phyloP scores from a whole-genome alignment of 345 rosid species.

The Bruguiera parviflora region DNA sequence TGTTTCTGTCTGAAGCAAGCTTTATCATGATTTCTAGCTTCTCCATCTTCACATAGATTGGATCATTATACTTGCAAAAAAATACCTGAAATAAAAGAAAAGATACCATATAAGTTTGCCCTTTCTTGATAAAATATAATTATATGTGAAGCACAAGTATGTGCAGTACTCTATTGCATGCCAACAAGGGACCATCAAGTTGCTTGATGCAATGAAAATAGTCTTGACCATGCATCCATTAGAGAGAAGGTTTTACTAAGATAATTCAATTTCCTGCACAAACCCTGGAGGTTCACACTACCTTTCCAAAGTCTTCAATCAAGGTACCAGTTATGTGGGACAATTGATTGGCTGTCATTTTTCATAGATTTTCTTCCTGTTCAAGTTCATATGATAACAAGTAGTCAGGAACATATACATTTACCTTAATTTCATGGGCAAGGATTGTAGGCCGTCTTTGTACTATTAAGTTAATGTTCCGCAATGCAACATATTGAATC shows the following conservation, averaged over 20 bases:
- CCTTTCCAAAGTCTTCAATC: no score
- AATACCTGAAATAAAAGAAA: conserved; percentile 59
- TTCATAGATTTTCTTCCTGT: no score
- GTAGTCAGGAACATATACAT: conserved; percentile 15
- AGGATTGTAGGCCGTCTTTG: conserved; percentile 95
- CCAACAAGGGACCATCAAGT: no score
- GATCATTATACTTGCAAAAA: conserved; percentile 99
- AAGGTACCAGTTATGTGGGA: no score
- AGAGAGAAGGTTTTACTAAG: no score
- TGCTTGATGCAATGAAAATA: no score
- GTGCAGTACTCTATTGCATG: no score
- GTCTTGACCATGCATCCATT: no score
- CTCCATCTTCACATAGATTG: conserved; percentile 99
- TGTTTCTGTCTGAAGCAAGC: conserved; percentile 97
- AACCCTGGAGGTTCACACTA: no score
- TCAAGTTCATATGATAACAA: conserved; percentile 8
- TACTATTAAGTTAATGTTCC: conserved; percentile 94
- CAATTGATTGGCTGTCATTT: no score
- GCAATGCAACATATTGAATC: conserved; percentile 95
- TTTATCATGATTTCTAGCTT: conserved; percentile 99
- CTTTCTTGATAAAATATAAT: neutral
- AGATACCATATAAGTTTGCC: conserved; percentile 14
- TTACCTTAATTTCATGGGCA: conserved; percentile 99
- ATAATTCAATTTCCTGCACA: no score
- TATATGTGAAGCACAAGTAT: neutral